Conservation (phyloP, 805 yeast genomes). For the Saccharomycopsis javanensis region DNA sequence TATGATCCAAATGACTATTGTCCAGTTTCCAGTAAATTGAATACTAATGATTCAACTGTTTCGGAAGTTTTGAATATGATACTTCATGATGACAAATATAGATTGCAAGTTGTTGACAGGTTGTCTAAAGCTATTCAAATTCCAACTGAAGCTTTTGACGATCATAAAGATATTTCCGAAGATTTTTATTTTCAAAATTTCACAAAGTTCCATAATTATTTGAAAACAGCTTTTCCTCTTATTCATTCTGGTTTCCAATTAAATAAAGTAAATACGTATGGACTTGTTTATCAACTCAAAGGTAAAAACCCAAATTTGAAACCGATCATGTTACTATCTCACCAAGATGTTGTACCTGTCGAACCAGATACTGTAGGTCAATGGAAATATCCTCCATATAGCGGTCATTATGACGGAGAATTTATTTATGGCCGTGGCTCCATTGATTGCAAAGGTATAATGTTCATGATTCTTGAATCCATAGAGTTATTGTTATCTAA, state of each 20-base stretch:
- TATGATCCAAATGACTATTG: not conserved
- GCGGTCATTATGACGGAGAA: conserved; percentile 62
- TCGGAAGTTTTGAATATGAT: conserved; percentile 27
- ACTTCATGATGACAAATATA: conserved; percentile 28
- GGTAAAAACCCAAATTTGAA: conserved; percentile 43
- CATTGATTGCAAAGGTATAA: conserved; percentile 61
- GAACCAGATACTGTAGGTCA: conserved; percentile 42
- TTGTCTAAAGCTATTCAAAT: conserved; percentile 42
- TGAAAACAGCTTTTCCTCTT: conserved; percentile 46
- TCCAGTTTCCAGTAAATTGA: not conserved
- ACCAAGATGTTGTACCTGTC: conserved; percentile 76
- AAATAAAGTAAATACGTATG: conserved; percentile 49
- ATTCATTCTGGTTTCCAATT: conserved; percentile 39
- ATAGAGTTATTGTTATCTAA: conserved; percentile 41
- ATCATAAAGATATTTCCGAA: conserved; percentile 25
- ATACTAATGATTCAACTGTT: not conserved
- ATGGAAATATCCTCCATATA: conserved; percentile 64
- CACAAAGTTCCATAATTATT: conserved; percentile 40
- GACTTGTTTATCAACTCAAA: conserved; percentile 43
- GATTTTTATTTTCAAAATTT: conserved; percentile 39
- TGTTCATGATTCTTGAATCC: conserved; percentile 59
- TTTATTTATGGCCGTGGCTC: conserved; percentile 71
- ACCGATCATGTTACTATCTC: conserved; percentile 65
- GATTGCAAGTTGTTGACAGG: conserved; percentile 30
- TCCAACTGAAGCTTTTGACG: conserved; percentile 40